Evolutionary conservation across 306 rosid genomes (phyloP).

Genomic region (Crotalaria pallida): DNA sequence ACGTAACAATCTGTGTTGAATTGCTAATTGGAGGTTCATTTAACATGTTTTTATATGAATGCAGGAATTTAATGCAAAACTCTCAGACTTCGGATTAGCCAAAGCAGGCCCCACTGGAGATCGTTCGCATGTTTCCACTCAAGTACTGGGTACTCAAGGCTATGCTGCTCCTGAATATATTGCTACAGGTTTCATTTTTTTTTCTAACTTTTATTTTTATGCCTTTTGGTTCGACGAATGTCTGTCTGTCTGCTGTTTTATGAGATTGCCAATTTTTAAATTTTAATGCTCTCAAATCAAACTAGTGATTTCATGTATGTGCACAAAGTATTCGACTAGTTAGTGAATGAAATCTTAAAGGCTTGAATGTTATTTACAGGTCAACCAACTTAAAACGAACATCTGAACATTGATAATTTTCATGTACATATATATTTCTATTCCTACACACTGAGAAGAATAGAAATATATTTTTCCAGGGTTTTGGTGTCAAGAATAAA

Average conservation of each 20-base stretch:
- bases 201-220: background rate
- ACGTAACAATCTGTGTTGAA: background rate
- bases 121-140: slow-evolving; percentile 84
- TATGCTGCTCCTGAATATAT: slow-evolving; percentile 97
- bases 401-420: background rate
- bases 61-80: slow-evolving; percentile 87
- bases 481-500: background rate
- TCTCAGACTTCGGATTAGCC: slow-evolving; percentile 93
- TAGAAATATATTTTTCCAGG: no score
- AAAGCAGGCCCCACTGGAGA: slow-evolving; percentile 96
- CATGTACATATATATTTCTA: background rate
- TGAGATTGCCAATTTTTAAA: background rate
- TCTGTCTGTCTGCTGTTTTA: background rate
- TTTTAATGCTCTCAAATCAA: background rate
- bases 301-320: background rate
- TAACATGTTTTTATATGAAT: slow-evolving; percentile 7
- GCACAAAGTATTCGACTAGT: background rate
- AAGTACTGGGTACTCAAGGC: slow-evolving; percentile 85
- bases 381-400: background rate
- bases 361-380: background rate
- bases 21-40: background rate
- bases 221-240: background rate
- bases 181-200: slow-evolving; percentile 59
- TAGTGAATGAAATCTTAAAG: background rate
- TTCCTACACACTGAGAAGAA: background rate